Conservation (phyloP, 78 protist genomes). For the Chrysochromulina tobinii region DNA sequence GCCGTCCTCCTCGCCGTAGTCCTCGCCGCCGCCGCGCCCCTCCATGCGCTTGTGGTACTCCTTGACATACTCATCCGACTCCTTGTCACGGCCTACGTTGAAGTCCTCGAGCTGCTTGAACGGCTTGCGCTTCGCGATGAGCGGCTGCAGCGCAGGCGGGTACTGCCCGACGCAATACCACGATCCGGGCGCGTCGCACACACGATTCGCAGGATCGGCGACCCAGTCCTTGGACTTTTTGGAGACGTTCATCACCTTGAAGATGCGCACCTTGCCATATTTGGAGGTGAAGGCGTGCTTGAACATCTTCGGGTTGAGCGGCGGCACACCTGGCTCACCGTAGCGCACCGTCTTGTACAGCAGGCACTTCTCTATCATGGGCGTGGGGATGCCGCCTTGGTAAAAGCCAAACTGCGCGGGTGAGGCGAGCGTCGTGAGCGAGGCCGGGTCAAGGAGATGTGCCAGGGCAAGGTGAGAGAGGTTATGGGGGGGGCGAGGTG, state of each 20-base stretch:
- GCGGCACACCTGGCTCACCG: background rate
- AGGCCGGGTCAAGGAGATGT: too few species aligned
- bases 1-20: too few species aligned
- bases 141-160: slow-evolving; percentile 22
- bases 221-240: background rate
- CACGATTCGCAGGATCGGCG: background rate
- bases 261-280: slow-evolving; percentile 30
- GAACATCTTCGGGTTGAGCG: background rate
- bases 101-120: slow-evolving; percentile 30
- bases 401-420: slow-evolving; percentile 4
- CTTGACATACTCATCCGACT: background rate
- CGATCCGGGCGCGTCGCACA: slow-evolving; percentile 33
- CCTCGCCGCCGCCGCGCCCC: too few species aligned
- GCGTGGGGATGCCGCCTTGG: slow-evolving; percentile 23
- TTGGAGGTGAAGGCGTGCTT: background rate
- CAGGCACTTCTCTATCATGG: slow-evolving; percentile 17
- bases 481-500: too few species aligned
- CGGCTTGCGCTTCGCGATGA: background rate
- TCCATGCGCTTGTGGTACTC: slow-evolving; percentile 5
- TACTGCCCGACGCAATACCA: slow-evolving; percentile 31
- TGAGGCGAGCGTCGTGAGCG: too few species aligned
- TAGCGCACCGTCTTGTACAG: background rate
- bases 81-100: background rate
- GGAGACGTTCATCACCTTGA: background rate
- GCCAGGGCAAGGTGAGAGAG: too few species aligned